These are phyloP conservation scores for Fusarium brevicatenulatum DNA, from an alignment of 2,329 filamentous ascomycete genomes.

Conservation along the genomic window DNA sequence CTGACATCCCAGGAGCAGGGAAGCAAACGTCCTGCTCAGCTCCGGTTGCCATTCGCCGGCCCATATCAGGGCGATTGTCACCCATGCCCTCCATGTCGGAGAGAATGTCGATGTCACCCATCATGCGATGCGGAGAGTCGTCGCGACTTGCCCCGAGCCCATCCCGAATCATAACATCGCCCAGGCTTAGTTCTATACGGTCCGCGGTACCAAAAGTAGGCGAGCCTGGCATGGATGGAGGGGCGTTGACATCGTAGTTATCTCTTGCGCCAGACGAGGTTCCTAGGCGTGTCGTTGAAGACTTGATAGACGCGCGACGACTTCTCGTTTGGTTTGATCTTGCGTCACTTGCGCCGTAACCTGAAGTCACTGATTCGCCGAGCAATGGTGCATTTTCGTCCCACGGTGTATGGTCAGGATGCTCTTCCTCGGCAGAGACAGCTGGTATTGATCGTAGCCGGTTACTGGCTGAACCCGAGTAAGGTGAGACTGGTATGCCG, in stretches of 20 bases:
- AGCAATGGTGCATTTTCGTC: conserved; percentile 68
- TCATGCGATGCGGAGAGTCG: conserved; percentile 45
- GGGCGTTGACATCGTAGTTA: conserved; percentile 73
- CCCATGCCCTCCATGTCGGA: conserved; percentile 44
- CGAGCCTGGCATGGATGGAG: conserved; percentile 73
- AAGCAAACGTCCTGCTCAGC: conserved; percentile 94
- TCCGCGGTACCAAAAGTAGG: conserved; percentile 63
- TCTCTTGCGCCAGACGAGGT: conserved; percentile 52
- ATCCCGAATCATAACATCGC: conserved; percentile 77
- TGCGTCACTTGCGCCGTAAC: conserved; percentile 58
- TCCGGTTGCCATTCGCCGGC: conserved; percentile 65
- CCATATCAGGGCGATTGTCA: conserved; percentile 45
- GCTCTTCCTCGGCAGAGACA: conserved; percentile 59
- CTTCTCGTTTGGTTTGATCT: conserved; percentile 50
- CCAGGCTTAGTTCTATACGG: conserved; percentile 66
- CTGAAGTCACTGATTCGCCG: conserved; percentile 49
- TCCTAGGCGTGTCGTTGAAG: conserved; percentile 58
- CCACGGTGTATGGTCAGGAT: conserved; percentile 54
- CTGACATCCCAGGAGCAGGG: conserved; percentile 76
- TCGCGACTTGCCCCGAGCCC: conserved; percentile 60
- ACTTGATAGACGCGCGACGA: conserved; percentile 61
- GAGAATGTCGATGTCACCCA: conserved; percentile 47
- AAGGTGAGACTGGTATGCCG: conserved; percentile 48
- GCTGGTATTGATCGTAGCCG: conserved; percentile 51
- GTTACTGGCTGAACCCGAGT: conserved; percentile 44